phyloP scores from a whole-genome alignment of 1,284 basidiomycete genomes.

The Cystobasidium slooffiae region DNA sequence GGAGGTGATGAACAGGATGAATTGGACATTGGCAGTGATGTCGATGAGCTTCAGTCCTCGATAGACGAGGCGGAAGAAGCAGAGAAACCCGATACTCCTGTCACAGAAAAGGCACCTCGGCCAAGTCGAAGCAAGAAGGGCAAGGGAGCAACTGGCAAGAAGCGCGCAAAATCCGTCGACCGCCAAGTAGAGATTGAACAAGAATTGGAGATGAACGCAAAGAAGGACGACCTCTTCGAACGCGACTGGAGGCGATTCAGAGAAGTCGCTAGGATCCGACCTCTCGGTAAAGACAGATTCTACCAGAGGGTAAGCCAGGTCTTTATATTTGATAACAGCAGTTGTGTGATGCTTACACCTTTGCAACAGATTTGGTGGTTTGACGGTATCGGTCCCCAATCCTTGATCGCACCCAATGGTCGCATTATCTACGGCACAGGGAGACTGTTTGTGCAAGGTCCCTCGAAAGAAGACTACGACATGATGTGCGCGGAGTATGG shows the following conservation, averaged over 20 bases:
- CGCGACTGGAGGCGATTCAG: conserved; percentile 87
- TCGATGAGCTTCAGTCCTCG: conserved; percentile 46
- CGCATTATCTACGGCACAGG: conserved; percentile 80
- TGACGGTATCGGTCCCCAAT: conserved; percentile 81
- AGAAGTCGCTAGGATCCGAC: conserved; percentile 80
- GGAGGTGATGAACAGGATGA: conserved; percentile 21
- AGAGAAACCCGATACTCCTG: not conserved
- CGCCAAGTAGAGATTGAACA: conserved; percentile 61
- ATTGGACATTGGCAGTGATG: conserved; percentile 42
- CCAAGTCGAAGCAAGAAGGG: conserved; percentile 5
- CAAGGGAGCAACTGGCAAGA: conserved; percentile 15
- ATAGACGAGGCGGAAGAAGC: conserved; percentile 23
- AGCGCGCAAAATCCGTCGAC: conserved; percentile 37
- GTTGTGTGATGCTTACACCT: not conserved
- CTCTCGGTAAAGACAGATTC: conserved; percentile 88
- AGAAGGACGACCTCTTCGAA: conserved; percentile 82
- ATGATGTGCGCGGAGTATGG: conserved; percentile 62
- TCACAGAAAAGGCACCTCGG: not conserved
- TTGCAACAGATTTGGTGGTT: conserved; percentile 82
- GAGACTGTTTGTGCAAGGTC: conserved; percentile 77
- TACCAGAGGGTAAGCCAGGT: conserved; percentile 66
- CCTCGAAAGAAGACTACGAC: conserved; percentile 64
- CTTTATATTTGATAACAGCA: not conserved
- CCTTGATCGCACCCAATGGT: conserved; percentile 63
- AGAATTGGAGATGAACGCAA: conserved; percentile 77